These are phyloP conservation scores for Aspergillus mulundensis DNA, from an alignment of 495 filamentous ascomycete species.

Conservation along the genomic window DNA sequence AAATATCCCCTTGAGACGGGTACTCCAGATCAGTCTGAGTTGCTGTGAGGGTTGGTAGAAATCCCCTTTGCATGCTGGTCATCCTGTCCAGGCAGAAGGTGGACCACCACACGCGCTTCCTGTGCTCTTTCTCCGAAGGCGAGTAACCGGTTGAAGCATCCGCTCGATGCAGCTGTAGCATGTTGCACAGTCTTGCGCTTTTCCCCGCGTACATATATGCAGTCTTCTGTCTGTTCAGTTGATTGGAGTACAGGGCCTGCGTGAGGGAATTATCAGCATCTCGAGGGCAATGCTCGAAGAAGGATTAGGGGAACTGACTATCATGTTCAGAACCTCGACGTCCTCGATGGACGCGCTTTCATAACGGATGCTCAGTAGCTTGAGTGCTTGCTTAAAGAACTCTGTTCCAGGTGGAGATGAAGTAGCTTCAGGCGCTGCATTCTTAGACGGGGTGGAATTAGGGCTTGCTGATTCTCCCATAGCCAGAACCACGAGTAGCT, in stretches of 20 bases:
- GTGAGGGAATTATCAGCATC: too few species aligned
- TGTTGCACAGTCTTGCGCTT: slow-evolving; percentile 3
- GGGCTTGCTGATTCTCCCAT: too few species aligned
- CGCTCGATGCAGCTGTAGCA: slow-evolving; percentile 6
- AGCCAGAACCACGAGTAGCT: neutral
- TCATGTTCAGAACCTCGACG: neutral
- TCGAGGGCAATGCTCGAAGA: too few species aligned
- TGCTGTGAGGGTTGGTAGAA: neutral
- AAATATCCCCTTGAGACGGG: neutral
- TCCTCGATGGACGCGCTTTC: neutral
- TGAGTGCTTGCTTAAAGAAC: neutral
- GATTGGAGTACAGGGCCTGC: slow-evolving; percentile 17
- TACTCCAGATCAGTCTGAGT: neutral
- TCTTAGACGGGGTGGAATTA: too few species aligned
- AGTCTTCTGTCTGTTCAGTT: slow-evolving; percentile 13
- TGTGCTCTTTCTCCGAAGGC: slow-evolving; percentile 9
- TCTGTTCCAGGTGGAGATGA: neutral
- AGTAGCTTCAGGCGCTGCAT: neutral
- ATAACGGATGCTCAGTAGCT: neutral
- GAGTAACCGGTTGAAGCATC: too few species aligned
- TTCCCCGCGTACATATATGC: slow-evolving; percentile 18
- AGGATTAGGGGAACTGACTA: neutral
- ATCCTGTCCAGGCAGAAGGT: slow-evolving; percentile 15
- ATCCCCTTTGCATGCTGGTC: slow-evolving; percentile 13
- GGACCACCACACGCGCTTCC: slow-evolving; percentile 19